Evolutionary conservation across 345 rosid genomes (phyloP), one percentile per base, ranked within the genome.

Genomic region (Adansonia digitata): DNA sequence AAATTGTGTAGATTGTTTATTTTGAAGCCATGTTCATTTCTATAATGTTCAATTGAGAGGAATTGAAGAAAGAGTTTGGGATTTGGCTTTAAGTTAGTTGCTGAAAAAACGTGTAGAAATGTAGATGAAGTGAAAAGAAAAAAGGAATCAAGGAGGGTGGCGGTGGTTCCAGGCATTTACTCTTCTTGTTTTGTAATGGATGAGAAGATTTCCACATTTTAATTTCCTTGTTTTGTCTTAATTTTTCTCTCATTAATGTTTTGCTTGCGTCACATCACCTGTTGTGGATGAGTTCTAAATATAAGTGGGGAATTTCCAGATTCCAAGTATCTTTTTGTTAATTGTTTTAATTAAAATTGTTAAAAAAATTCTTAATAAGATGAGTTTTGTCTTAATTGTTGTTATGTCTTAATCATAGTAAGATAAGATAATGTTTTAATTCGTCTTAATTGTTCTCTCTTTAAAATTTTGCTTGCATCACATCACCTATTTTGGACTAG

Each of bases 391-490:
- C n/a, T n/a, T n/a, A n/a, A n/a, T n/a, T n/a, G n/a, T n/a, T n/a
- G n/a, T n/a, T n/a, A n/a, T n/a, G n/a, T n/a, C n/a, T n/a, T n/a
- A n/a, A n/a, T n/a, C n/a, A n/a, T n/a, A n/a, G n/a, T n/a, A n/a
- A n/a, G n/a, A n/a, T n/a, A n/a, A n/a, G n/a, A n/a, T n/a, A n/a
- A n/a, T n/a, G n/a, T n/a, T n/a, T n/a, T n/a, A n/a, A n/a, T 37
- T 37, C 22, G 31, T 65, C 51, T 5, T 65, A 12, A 20, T 40
- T 40, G 26, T 43, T 49, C 15, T 63, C 7, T n/a, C n/a, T n/a
- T 68, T 55, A 57, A 53, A 64, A 2, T 26, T 66, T 27, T 46
- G 70, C 42, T 34, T 73, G 27, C 78, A 73, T 75, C 76, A 75
- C 46, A 66, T 13, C 51, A 46, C 51, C n/a, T n/a, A n/a, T n/a